Evolutionary conservation across 306 rosid species (phyloP), one percentile per base, ranked within the genome.

Genomic region (Abrus pulchellus): DNA sequence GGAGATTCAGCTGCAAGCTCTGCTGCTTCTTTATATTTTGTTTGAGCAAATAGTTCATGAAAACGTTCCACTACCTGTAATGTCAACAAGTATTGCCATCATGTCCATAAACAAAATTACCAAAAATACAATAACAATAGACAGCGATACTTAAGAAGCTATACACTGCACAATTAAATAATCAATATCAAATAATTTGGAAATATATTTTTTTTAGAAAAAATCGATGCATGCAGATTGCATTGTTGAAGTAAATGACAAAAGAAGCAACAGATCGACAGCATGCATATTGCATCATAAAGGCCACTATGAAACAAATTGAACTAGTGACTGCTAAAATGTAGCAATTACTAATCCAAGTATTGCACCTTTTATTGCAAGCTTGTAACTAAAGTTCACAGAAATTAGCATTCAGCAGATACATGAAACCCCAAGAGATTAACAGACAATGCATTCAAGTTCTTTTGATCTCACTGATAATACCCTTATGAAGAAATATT

Each of bases 1-100:
- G 99, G 99, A 86, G 99, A 96, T 83, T 96, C 99, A 69, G 99
- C 99, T 32, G 99, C 99, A 85, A 96, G 93, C 85, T 96, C 99
- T 20, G 99, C 99, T 60, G 99, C 99, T 87, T 96, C 99, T 87
- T 96, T 96, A 87, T 96, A 96, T 83, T 96, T 96, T 1, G 98
- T 93, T 89, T 96, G 99, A 43, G 99, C 97, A 88, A 96, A 96
- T 38, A 96, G 87, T 81, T 96, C 99, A 87, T 96, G 99, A 78
- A 96, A 96, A 74, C 97, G 97, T 80, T 96, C 97, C 83, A 96
- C 99, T 72, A 96, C 99, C 99, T 95, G 89, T 71, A 75, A 82
- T 50, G 64, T 70, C 83, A 78, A 80, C 66, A 55, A 52, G 62
- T 38, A 53, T 82, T 57, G 69, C 27, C 47, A 83, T 76, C 59